Conservation (phyloP, 2,329 filamentous ascomycete species). For the Pezicula neosporulosa region DNA sequence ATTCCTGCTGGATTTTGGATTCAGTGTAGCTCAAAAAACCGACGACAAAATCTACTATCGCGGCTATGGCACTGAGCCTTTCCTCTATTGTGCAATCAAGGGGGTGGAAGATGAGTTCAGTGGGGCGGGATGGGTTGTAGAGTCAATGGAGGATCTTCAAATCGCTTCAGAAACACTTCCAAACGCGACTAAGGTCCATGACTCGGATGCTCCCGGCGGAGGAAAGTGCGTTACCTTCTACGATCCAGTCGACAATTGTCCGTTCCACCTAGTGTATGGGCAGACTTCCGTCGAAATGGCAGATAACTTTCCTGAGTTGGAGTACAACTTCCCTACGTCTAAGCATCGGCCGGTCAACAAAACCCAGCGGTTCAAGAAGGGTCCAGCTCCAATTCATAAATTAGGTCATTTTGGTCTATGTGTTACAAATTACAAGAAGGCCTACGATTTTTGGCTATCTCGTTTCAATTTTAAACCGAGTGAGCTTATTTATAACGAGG, state of each 20-base stretch:
- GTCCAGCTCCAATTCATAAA: slow-evolving; percentile 47
- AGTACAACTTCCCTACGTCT: slow-evolving; percentile 44
- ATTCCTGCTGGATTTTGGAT: slow-evolving; percentile 24
- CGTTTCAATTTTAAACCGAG: slow-evolving; percentile 50
- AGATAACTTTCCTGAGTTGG: slow-evolving; percentile 35
- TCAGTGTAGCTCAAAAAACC: slow-evolving; percentile 9
- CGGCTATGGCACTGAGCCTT: slow-evolving; percentile 59
- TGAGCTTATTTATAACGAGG: slow-evolving; percentile 29
- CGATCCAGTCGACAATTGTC: slow-evolving; percentile 49
- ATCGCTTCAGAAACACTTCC: slow-evolving; percentile 43
- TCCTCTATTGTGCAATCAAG: slow-evolving; percentile 51
- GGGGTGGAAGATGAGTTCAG: slow-evolving; percentile 48
- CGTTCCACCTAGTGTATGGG: slow-evolving; percentile 54
- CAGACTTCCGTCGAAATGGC: slow-evolving; percentile 39
- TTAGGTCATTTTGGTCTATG: slow-evolving; percentile 53
- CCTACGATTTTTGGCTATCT: slow-evolving; percentile 45
- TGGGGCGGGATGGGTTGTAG: slow-evolving; percentile 56
- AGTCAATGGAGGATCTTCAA: slow-evolving; percentile 51
- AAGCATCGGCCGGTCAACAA: slow-evolving; percentile 46
- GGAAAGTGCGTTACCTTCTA: slow-evolving; percentile 49
- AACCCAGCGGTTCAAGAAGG: slow-evolving; percentile 49
- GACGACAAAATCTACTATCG: slow-evolving; percentile 51
- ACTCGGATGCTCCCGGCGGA: slow-evolving; percentile 50
- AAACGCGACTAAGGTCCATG: slow-evolving; percentile 42
- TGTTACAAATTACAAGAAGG: slow-evolving; percentile 45